Base-by-base conservation (phyloP, 495 filamentous ascomycete genomes). In the Trichoderma gamsii region DNA sequence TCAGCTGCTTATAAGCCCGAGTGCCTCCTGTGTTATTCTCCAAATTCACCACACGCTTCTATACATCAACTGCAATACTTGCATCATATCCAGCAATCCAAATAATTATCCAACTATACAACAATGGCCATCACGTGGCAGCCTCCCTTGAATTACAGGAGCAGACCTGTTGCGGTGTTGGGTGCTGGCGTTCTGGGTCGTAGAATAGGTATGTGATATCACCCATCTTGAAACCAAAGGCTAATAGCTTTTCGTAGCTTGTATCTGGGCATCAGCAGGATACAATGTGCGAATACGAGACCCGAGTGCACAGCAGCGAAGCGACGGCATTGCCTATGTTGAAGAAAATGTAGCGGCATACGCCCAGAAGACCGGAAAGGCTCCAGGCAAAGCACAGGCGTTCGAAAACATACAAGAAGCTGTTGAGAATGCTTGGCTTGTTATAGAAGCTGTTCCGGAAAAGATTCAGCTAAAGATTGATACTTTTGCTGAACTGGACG, bases 391-490 rank as follows among this genome's bases (percentile, higher is more conserved):
- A 0, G n/a, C 21, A 23, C 2, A 21, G 49, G 49, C 49, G n/a
- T 21, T 52, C 81, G 59, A 73, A 72, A 0, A 43, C 2, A 41
- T 67, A 38, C 66, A 65, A 41, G 25, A 32, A 12, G 49, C 49
- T 52, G 49, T 52, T 21, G 16, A 18, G 0, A 7, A 52, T 52
- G 49, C 65, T 9, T 86, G 78, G 79, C 76, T 86, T 49, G 81
- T 83, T n/a, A 81, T 88, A 67, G 86, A 88, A 69, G 83, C 82
- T 25, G 80, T 87, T 0, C 85, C 85, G 1, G 85, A 87, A 73
- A 80, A 79, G 25, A 71, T 86, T 11, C 72, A 78, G 13, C 72
- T 85, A 64, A 88, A 87, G 75, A 80, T 81, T 12, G 72, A 73
- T 21, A 78, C 80, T 2, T 78, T 88, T 18, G 82, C 75, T 0